phyloP scores from a whole-genome alignment of 2,329 filamentous ascomycete genomes.

The Pseudogymnoascus verrucosus region DNA sequence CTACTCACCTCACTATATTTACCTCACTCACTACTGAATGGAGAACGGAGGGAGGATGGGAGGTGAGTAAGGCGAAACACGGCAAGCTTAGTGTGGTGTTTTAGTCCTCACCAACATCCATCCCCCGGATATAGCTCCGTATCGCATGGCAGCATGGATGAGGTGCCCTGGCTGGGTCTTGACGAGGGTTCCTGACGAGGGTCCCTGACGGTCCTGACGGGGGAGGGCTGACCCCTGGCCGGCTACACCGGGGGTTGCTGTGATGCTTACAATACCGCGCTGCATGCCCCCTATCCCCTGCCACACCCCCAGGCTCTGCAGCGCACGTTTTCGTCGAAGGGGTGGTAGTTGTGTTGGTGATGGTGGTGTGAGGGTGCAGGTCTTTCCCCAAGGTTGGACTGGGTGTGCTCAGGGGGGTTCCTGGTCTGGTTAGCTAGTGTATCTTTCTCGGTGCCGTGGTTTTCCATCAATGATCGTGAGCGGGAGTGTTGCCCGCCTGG shows the following conservation, averaged over 20 bases:
- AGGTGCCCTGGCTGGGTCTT: no score
- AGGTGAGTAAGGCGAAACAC: neutral
- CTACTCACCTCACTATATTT: no score
- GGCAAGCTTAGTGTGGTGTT: neutral
- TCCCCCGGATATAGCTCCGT: neutral
- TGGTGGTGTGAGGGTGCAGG: neutral
- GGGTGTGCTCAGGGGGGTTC: neutral
- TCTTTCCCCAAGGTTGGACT: neutral
- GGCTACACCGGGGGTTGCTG: neutral
- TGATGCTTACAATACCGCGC: no score
- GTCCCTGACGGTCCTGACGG: neutral
- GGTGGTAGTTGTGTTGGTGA: neutral
- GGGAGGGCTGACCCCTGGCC: neutral
- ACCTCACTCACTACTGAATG: neutral
- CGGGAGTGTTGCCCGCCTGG: neutral
- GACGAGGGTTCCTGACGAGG: neutral
- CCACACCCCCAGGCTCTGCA: neutral
- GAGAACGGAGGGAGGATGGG: no score
- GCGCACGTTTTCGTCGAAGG: neutral
- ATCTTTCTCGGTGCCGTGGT: neutral
- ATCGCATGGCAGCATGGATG: slow-evolving; percentile 4
- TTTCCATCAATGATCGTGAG: neutral
- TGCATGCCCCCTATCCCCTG: no score
- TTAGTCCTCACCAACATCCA: neutral
- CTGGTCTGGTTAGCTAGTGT: neutral